Percentiles rank a stretch among this genome's conserved stretches.
phyloP scores from a whole-genome alignment of 2,329 filamentous ascomycete genomes.

The Phaeoacremonium minimum region DNA sequence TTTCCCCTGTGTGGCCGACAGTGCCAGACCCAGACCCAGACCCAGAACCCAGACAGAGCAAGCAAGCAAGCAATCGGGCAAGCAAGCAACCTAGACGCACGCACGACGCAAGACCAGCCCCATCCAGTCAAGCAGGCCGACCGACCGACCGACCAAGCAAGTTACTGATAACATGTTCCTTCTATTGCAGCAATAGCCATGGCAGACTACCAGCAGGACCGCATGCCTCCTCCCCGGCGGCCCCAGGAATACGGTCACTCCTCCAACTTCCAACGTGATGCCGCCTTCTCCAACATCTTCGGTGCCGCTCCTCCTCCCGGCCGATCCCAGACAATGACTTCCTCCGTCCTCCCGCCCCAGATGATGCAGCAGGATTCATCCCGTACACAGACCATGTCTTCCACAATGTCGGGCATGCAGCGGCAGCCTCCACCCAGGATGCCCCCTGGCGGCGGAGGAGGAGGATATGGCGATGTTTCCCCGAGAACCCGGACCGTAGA shows the following conservation, averaged over 20 bases:
- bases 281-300: constrained; percentile 94
- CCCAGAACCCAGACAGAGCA: no score
- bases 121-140: no score
- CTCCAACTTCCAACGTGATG: constrained; percentile 73
- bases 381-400: constrained; percentile 76
- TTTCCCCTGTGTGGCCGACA: constrained; percentile 3
- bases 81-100: no score
- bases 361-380: constrained; percentile 54
- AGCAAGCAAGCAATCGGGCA: no score
- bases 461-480: constrained; percentile 30
- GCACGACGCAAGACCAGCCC: no score
- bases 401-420: constrained; percentile 48
- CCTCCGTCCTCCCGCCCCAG: constrained; percentile 53
- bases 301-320: constrained; percentile 80
- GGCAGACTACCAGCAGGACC: constrained; percentile 55
- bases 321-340: constrained; percentile 93
- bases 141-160: neutral
- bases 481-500: constrained; percentile 38
- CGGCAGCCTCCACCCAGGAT: constrained; percentile 59
- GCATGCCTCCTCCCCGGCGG: constrained; percentile 35
- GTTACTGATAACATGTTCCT: neutral
- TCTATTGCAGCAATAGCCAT: constrained; percentile 36
- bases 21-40: no score
- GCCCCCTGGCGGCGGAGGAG: constrained; percentile 29
- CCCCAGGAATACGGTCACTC: constrained; percentile 45